These are phyloP conservation scores for Psilocybe subaeruginosa DNA, from an alignment of 768 basidiomycete genomes.

Conservation along the genomic window DNA sequence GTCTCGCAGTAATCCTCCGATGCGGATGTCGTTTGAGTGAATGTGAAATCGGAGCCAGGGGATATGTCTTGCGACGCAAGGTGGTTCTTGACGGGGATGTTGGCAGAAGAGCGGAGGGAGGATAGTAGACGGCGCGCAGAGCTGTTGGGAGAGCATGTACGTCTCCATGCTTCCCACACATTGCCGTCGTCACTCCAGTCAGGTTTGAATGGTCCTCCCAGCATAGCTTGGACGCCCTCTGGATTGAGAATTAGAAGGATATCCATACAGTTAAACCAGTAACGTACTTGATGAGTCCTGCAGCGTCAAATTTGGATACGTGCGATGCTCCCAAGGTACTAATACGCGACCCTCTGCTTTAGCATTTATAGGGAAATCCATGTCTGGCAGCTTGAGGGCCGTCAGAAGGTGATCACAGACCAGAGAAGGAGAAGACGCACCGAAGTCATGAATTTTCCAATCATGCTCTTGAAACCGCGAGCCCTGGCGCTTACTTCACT, in stretches of 20 bases:
- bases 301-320: conserved; percentile 69
- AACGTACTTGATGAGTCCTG: conserved; percentile 44
- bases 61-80: conserved; percentile 25
- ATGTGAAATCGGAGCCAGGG: conserved; percentile 62
- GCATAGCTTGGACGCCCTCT: conserved; percentile 57
- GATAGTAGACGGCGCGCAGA: conserved; percentile 84
- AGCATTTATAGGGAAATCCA: conserved; percentile 94
- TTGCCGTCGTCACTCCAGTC: conserved; percentile 86
- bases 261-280: neutral
- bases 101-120: conserved; percentile 62
- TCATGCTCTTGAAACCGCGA: conserved; percentile 74
- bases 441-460: conserved; percentile 66
- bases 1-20: conserved; percentile 76
- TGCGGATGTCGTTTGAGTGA: conserved; percentile 63
- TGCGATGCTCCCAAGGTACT: conserved; percentile 88
- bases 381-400: conserved; percentile 73
- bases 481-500: conserved; percentile 79
- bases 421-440: conserved; percentile 37
- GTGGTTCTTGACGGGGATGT: conserved; percentile 29
- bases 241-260: conserved; percentile 26
- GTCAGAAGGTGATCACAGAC: neutral
- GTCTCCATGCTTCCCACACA: conserved; percentile 94
- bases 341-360: conserved; percentile 93
- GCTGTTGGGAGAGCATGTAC: conserved; percentile 83
- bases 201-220: conserved; percentile 69